These are phyloP conservation scores for Nemania serpens DNA, from an alignment of 2,329 filamentous ascomycete genomes.

Conservation along the genomic window DNA sequence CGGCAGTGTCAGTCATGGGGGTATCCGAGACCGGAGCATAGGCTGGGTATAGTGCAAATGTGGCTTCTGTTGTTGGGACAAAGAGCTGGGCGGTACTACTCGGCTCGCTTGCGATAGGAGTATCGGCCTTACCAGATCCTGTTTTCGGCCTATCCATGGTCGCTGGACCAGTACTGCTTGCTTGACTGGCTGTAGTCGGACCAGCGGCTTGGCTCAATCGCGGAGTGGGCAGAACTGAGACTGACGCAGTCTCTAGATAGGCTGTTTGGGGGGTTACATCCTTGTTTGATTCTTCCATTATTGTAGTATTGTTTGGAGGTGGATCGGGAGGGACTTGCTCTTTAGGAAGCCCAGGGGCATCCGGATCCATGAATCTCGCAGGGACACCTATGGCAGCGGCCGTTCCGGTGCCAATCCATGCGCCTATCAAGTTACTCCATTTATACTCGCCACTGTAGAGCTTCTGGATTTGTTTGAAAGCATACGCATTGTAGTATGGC, in stretches of 20 bases:
- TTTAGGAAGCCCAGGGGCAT: constrained; percentile 39
- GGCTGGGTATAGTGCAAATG: constrained; percentile 15
- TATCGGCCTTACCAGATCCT: neutral
- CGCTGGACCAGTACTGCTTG: neutral
- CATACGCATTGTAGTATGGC: constrained; percentile 76
- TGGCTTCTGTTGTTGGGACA: constrained; percentile 21
- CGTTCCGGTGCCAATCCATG: constrained; percentile 75
- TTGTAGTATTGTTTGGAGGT: constrained; percentile 8
- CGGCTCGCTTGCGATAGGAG: neutral
- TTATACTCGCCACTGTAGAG: constrained; percentile 74
- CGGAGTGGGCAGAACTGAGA: neutral
- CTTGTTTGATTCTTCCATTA: constrained; percentile 16
- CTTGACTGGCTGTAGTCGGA: neutral
- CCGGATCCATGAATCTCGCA: constrained; percentile 66
- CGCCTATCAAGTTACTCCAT: constrained; percentile 81
- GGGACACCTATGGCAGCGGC: constrained; percentile 77
- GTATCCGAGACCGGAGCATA: neutral
- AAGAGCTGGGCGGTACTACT: constrained; percentile 1
- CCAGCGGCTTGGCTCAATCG: neutral
- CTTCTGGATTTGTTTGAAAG: constrained; percentile 81
- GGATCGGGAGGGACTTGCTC: constrained; percentile 27
- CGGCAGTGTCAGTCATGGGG: neutral
- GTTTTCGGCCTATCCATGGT: neutral
- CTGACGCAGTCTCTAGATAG: neutral
- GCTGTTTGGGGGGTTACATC: neutral